Conservation (phyloP, 495 filamentous ascomycete species). For the Trichocladium uniseriatum region DNA sequence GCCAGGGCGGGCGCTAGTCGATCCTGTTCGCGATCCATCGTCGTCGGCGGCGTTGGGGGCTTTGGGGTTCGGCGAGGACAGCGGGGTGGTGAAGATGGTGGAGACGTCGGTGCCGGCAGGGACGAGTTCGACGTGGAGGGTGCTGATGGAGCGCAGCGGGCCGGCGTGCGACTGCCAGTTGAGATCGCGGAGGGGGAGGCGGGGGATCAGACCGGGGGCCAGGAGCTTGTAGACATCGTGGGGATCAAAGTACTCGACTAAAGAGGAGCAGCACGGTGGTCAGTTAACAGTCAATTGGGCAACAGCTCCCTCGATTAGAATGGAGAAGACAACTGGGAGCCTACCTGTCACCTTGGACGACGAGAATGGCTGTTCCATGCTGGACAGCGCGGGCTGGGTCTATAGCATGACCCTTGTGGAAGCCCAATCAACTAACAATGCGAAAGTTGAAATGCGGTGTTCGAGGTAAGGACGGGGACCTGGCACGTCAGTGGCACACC, state of each 20-base stretch:
- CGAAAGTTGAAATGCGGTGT: not conserved
- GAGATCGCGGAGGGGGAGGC: constrained; percentile 83
- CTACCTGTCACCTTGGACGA: constrained; percentile 66
- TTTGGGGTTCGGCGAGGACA: constrained; percentile 28
- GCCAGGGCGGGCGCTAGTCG: constrained; percentile 17
- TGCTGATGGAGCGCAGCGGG: constrained; percentile 83
- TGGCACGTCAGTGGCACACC: no score
- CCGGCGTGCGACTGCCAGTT: constrained; percentile 93
- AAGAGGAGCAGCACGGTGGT: not conserved
- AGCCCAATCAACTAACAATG: not conserved
- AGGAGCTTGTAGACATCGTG: constrained; percentile 73
- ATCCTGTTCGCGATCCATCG: constrained; percentile 45
- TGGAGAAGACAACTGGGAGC: no score
- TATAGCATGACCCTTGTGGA: constrained; percentile 22
- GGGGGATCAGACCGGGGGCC: constrained; percentile 62
- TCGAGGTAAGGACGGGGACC: no score
- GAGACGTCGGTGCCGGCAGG: constrained; percentile 38
- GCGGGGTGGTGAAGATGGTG: constrained; percentile 31
- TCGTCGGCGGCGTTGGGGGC: constrained; percentile 31
- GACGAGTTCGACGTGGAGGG: constrained; percentile 79
- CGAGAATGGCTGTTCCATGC: constrained; percentile 53
- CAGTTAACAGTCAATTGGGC: not conserved
- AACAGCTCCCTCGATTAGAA: no score
- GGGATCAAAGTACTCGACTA: constrained; percentile 78
- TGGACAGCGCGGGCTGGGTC: constrained; percentile 26